Evolutionary conservation across 495 filamentous ascomycete species (phyloP), one percentile per base, ranked within the genome.

Genomic region (Clavariopsis aquatica): DNA sequence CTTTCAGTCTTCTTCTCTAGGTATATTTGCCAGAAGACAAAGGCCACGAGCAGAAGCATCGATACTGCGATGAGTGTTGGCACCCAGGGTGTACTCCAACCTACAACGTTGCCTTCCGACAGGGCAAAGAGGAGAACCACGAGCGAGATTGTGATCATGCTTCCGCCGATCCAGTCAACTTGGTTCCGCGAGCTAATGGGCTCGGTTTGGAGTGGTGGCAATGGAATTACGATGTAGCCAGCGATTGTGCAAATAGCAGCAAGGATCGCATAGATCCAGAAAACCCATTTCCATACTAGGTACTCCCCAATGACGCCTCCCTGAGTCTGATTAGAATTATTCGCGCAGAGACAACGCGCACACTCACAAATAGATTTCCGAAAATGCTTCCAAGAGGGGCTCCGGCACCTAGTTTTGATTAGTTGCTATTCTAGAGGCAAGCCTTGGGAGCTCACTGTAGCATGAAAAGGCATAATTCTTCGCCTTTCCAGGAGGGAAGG

Each of bases 1-100:
- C 69, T 69, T 29, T 74, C 77, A 9, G 76, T 73, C 13, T 71
- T 77, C 13, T 72, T 75, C 62, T 88, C 85, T 29, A 85, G 79
- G 53, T 81, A 78, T 58, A 76, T 77, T 65, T 92, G 86, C 88
- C 88, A 91, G 36, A 78, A 72, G 22, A 87, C 69, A 64, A 92
- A 92, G 1, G 75, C 66, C 0, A 64, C 77, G 6, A 90, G 78
- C 4, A 90, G 71, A 10, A 85, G 54, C 26, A 89, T 43, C 1
- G 87, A 84, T 13, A 88, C 74, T 22, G 86, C 80, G 41, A 92
- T 83, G 4, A 91, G 73, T 8, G 80, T 81, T 31, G 84, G 78
- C 0, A 91, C 81, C 77, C 87, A 91, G 3, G 84, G 81, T 0
- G 84, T 87, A 20, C 71, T 71, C 88, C 89, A 92, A 7, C 89